Percentiles rank a stretch among this genome's conserved stretches.
Evolutionary conservation across 2,329 filamentous ascomycete genomes (phyloP).

Genomic region (Trichoderma simmonsii): DNA sequence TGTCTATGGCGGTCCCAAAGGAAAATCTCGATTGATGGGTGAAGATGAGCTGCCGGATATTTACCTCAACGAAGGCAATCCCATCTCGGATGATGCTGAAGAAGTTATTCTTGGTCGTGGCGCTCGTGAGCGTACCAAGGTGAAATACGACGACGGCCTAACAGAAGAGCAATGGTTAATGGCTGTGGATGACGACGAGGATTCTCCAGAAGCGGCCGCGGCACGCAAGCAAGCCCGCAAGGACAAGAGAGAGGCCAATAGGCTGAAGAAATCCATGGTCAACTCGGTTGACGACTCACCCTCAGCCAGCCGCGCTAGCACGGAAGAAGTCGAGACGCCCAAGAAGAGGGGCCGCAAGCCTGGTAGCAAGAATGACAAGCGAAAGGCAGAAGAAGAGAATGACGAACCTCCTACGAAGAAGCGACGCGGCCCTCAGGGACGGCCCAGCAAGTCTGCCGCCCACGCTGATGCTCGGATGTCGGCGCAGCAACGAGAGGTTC

Average conservation of each 20-base stretch:
- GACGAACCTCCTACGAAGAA: slow-evolving; percentile 77
- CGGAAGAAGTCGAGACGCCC: slow-evolving; percentile 70
- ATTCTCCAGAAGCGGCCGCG: slow-evolving; percentile 88
- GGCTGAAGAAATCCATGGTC: slow-evolving; percentile 55
- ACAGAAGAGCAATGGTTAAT: slow-evolving; percentile 99
- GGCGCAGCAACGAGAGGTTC: slow-evolving; percentile 66
- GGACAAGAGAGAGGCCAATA: slow-evolving; percentile 74
- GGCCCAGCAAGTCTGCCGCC: slow-evolving; percentile 57
- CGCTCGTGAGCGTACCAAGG: slow-evolving; percentile 88
- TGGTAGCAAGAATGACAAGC: slow-evolving; percentile 71
- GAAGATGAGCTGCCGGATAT: slow-evolving; percentile 92
- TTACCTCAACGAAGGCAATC: slow-evolving; percentile 83
- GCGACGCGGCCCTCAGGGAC: slow-evolving; percentile 67
- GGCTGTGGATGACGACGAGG: slow-evolving; percentile 95
- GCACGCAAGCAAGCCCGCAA: slow-evolving; percentile 84
- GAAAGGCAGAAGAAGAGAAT: slow-evolving; percentile 78
- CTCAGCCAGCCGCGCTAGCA: slow-evolving; percentile 73
- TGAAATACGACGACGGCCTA: slow-evolving; percentile 93
- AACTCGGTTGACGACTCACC: slow-evolving; percentile 64
- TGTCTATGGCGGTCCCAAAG: slow-evolving; percentile 69
- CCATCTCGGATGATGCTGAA: slow-evolving; percentile 73
- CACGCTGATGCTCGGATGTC: slow-evolving; percentile 49
- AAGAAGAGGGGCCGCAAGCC: slow-evolving; percentile 87
- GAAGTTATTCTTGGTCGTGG: slow-evolving; percentile 78
- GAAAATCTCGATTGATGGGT: slow-evolving; percentile 73